Evolutionary conservation across 805 yeast genomes (phyloP), one percentile per base, ranked within the genome.

Genomic region (Suhomyces pyralidae): DNA sequence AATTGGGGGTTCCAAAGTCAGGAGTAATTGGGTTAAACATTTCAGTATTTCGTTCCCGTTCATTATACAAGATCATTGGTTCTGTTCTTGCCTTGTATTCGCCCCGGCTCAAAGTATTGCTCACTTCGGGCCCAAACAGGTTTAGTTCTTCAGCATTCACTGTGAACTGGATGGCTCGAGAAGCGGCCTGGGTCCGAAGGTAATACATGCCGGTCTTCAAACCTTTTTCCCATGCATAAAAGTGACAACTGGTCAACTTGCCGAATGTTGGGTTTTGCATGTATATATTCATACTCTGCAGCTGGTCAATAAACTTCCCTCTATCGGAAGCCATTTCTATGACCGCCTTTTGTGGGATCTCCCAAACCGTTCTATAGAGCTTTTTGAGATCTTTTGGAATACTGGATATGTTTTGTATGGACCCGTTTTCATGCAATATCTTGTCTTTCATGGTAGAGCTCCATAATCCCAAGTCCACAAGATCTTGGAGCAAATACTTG

Each of bases 181-280:
- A 82, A n/a, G 99, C 99, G 54, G 98, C 97, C 79, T 69, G 72
- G 8, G 77, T 69, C 50, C 79, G 86, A 70, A 94, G 78, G 74
- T 94, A 94, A 79, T 94, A 94, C 96, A 94, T 93, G 65, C 99
- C 99, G 5, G 99, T 94, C 81, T 94, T 94, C 68, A 94, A 81
- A 55, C 99, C 99, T 78, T 88, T 90, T 78, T 89, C 88, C 99
- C 99, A 94, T 46, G 97, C 98, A 68, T 94, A 93, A 79, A 94
- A 94, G 71, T 94, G 99, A 97, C 94, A 94, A 58, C 94, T 84
- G 5, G 98, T 94, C 67, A 94, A 81, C 71, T 94, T 94, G 63
- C 97, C 96, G 93, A 90, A 88, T 2, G 98, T 91, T 55, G 97
- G 97, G 55, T 85, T 85, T 67, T 81, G 83, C 70, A 94, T 79